Evolutionary conservation across 306 rosid genomes (phyloP), one percentile per base, ranked within the genome.

Genomic region (Bauhinia variegata): DNA sequence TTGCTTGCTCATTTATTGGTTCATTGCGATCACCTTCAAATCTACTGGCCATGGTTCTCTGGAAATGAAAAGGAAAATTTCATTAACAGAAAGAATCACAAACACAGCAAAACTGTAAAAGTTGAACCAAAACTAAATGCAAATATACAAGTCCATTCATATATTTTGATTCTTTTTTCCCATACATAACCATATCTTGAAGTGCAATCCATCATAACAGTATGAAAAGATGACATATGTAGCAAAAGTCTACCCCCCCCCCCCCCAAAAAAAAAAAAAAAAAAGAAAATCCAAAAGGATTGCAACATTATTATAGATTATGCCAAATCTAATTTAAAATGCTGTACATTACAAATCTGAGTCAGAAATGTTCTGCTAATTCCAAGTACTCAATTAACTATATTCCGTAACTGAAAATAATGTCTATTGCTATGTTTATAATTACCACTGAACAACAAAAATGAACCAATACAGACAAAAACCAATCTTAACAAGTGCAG

Each of bases 1-100:
- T 82, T 36, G 83, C 88, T 83, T 89, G 97, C 59, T 93, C 98
- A 56, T 93, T 93, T 62, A 86, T 61, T 12, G 88, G 91, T 75
- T 92, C 97, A 62, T 67, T 79, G 64, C 64, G 83, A 50, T 84
- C 89, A 59, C 79, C 79, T 79, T 83, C 97, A 17, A 74, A 71
- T 53, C 36, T 76, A 69, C 78, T 75, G 46, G 93, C 91, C 96
- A 89, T 89, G 76, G 57, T 82, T 69, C 82, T 79, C 84, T 23
- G 13, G 36, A 48, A 48, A 72, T 30, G 56, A 54, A 50, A 34
- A 58, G n/a, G 39, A 54, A 60, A 43, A 15, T 10, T 44, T n/a
- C 5, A 5, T 39, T 11, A 60, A 2, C 17, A 0, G 23, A 77
- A 33, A 5, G 59, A 74, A 66, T 53, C 16, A 19, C 32, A 11